These are phyloP conservation scores for Carex littledalei DNA, from an alignment of 176 grass and related monocot species.

Conservation along the genomic window DNA sequence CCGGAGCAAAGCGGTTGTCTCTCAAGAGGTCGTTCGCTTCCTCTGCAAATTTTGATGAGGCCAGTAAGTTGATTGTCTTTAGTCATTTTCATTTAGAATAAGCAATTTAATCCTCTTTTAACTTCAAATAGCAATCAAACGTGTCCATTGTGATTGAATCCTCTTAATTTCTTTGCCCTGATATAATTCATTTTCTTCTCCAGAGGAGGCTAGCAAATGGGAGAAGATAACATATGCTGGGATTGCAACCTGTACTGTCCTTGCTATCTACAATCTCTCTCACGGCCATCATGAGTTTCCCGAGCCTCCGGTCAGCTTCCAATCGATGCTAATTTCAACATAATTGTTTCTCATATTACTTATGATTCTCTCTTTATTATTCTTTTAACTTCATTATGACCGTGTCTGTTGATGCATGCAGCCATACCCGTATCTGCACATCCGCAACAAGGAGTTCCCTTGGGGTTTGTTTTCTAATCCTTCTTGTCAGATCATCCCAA, in stretches of 20 bases:
- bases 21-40: slow-evolving; percentile 32
- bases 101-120: too few relatives aligned
- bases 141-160: not conserved
- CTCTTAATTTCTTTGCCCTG: not conserved
- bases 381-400: not conserved
- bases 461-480: slow-evolving; percentile 30
- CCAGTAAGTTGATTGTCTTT: not conserved
- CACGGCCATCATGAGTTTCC: slow-evolving; percentile 37
- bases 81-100: too few relatives aligned
- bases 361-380: not conserved
- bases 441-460: slow-evolving; percentile 50
- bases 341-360: not conserved
- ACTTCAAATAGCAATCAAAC: not conserved
- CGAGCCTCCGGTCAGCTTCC: slow-evolving; percentile 34
- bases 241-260: slow-evolving; percentile 42
- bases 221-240: slow-evolving; percentile 47
- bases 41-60: slow-evolving; percentile 46
- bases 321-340: not conserved
- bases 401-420: slow-evolving; percentile 12
- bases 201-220: slow-evolving; percentile 55
- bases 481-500: not conserved
- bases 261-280: slow-evolving; percentile 45
- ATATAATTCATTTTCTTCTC: not conserved
- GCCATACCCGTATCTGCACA: slow-evolving; percentile 44
- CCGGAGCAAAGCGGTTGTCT: slow-evolving; percentile 11